Evolutionary conservation across 345 rosid species (phyloP), one percentile per base, ranked within the genome.

Genomic region (Aquilaria yunnanensis): DNA sequence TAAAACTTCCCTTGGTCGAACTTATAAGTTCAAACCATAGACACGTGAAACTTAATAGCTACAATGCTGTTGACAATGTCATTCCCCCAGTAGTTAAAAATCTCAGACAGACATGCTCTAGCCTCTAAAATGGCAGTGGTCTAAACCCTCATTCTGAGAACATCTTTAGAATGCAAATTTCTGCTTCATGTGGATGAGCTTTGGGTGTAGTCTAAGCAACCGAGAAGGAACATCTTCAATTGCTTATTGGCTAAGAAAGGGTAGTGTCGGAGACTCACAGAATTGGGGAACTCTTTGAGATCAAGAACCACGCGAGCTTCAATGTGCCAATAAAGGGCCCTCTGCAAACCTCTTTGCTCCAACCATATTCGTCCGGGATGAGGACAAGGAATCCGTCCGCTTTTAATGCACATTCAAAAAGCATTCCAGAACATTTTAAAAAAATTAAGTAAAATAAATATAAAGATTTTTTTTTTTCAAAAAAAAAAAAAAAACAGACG

Each of bases 261-360:
- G 64, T 14, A n/a, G 64, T 14, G 32, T 49, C 64, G 47, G 67
- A 63, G 56, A 50, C 82, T 81, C 76, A 90, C 97, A 37, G 92
- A 85, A 65, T 79, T 67, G 43, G 69, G 73, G 65, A 77, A 67
- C 67, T 94, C 97, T 70, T 81, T 87, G 49, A 94, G 97, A 77
- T 94, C 97, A 64, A 94, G 83, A 37, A 90, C 97, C 34, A 94
- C 99, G 59, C 89, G 95, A 71, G 99, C 96, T 75, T 94, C 97
- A n/a, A 93, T 93, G 64, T 90, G 98, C 97, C 98, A 90, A 57
- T 94, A 94, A 14, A 94, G 75, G 5, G 95, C 89, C 73, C 90
- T 85, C 74, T 94, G 99, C 63, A 90, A 70, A 14, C 98, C 98
- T 72, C 95, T 77, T 76, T 93, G 98, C 81, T 93, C 98, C 76